These are phyloP conservation scores for Chaetomium tenue DNA, from an alignment of 495 filamentous ascomycete genomes.

Conservation along the genomic window DNA sequence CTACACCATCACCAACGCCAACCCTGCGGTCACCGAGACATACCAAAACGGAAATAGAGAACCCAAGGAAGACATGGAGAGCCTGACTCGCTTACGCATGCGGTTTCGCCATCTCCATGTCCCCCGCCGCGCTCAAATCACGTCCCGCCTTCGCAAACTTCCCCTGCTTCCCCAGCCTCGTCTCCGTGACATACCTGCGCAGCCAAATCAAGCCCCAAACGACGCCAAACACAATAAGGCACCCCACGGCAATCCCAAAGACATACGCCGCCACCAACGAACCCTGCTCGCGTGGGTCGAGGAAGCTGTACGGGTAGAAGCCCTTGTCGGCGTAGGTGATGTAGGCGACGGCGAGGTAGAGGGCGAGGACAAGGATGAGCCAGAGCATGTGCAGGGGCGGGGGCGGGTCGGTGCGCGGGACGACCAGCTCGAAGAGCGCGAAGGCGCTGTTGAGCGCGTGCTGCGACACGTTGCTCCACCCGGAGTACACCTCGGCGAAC, in stretches of 20 bases:
- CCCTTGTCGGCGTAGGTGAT: constrained; percentile 64
- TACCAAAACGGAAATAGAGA: background rate
- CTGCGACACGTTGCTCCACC: constrained; percentile 73
- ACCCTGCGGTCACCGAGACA: background rate
- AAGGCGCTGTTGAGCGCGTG: constrained; percentile 72
- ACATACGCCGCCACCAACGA: constrained; percentile 55
- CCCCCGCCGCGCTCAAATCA: background rate
- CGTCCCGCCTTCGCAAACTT: constrained; percentile 37
- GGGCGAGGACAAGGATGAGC: constrained; percentile 60
- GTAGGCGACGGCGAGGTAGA: constrained; percentile 74
- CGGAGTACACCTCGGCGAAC: constrained; percentile 50
- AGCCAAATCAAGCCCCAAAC: constrained; percentile 48
- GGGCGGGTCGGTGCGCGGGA: constrained; percentile 59
- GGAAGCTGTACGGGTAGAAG: constrained; percentile 74
- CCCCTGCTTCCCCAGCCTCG: constrained; percentile 47
- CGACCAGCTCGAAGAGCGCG: constrained; percentile 67
- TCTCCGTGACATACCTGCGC: constrained; percentile 53
- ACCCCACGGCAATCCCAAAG: constrained; percentile 62
- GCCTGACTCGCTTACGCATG: background rate
- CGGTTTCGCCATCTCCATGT: constrained; percentile 14
- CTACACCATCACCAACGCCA: background rate
- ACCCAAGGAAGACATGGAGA: background rate
- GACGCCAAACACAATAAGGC: constrained; percentile 62
- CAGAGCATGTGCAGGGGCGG: constrained; percentile 58
- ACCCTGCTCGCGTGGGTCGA: constrained; percentile 54